Base-by-base conservation (phyloP, 768 basidiomycete genomes). In the Ramaria sp. region DNA sequence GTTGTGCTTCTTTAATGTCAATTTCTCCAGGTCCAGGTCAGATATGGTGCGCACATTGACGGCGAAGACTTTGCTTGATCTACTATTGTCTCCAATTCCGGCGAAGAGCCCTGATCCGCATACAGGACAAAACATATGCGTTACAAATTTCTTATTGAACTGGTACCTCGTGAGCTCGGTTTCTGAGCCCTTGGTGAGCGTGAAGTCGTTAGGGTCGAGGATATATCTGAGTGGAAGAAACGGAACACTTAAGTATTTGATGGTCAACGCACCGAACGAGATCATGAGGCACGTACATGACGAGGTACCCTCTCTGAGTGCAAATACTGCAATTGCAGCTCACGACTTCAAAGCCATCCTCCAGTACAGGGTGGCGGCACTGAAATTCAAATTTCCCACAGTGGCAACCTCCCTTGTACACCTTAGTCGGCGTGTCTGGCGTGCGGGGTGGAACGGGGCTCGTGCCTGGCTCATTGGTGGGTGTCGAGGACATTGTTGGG, bases 241-340 rank as follows among this genome's bases (percentile, higher is more conserved):
- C 22, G 15, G 17, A 38, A 38, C 15, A 20, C 20, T 27, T 30
- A 12, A 53, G 24, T n/a, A 12, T 53, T 19, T 11, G 37, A 1
- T 41, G 20, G 7, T n/a, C 27, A 19, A 9, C 17, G n/a, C 7
- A 43, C 1, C 7, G 7, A 19, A 13, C 15, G 10, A 10, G n/a
- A 15, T 13, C 12, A 19, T 45, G 27, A 19, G n/a, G 43, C 4
- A 54, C 41, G 38, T 45, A 54, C 53, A 54, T 54, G 7, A 22
- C 13, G 20, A 54, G 38, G 12, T 39, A 54, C 53, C 53, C 53
- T 9, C 45, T 22, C 7, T 31, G 30, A 13, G 24, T 54, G 45
- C 53, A 54, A 22, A 54, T 54, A 19, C 41, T 43, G 41, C 53
- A 54, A 31, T 54, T 54, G 42, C 53, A 54, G 53, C 39, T 54